Conservation (phyloP, 1,284 basidiomycete genomes). For the Cerioporus squamosus region DNA sequence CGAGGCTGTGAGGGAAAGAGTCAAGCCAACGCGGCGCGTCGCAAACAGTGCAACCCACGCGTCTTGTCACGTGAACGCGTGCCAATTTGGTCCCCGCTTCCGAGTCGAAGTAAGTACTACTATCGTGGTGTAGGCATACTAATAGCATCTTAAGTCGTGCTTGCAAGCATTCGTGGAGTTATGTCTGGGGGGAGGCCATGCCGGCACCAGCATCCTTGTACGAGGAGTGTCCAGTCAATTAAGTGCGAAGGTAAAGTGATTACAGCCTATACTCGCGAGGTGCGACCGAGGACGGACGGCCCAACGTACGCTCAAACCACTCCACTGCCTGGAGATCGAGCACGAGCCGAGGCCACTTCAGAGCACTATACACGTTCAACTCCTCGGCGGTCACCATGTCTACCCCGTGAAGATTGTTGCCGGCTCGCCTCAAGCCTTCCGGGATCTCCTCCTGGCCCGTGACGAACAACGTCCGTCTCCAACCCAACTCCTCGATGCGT, state of each 20-base stretch:
- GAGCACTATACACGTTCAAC: slow-evolving; percentile 75
- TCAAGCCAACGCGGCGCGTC: slow-evolving; percentile 14
- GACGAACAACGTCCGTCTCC: slow-evolving; percentile 74
- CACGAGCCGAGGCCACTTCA: slow-evolving; percentile 77
- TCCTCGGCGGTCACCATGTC: slow-evolving; percentile 67
- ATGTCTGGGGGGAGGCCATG: no score
- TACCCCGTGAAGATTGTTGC: slow-evolving; percentile 67
- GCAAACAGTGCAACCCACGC: slow-evolving; percentile 8
- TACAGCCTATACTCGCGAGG: slow-evolving; percentile 14
- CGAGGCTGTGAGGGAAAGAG: neutral
- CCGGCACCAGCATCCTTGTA: no score
- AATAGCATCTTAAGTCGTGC: no score
- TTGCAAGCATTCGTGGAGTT: no score
- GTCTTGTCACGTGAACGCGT: slow-evolving; percentile 33
- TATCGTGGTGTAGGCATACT: no score
- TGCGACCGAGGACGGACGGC: slow-evolving; percentile 33
- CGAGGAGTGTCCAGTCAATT: neutral
- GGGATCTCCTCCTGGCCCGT: slow-evolving; percentile 67
- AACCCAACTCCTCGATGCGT: slow-evolving; percentile 62
- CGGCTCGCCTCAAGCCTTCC: slow-evolving; percentile 56
- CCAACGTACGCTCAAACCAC: slow-evolving; percentile 65
- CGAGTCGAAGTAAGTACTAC: no score
- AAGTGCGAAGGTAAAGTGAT: neutral
- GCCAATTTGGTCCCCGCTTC: neutral
- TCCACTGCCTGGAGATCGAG: slow-evolving; percentile 75